Evolutionary conservation across 176 grass and related monocot genomes (phyloP).

Genomic region (Tillandsia fasciculata): DNA sequence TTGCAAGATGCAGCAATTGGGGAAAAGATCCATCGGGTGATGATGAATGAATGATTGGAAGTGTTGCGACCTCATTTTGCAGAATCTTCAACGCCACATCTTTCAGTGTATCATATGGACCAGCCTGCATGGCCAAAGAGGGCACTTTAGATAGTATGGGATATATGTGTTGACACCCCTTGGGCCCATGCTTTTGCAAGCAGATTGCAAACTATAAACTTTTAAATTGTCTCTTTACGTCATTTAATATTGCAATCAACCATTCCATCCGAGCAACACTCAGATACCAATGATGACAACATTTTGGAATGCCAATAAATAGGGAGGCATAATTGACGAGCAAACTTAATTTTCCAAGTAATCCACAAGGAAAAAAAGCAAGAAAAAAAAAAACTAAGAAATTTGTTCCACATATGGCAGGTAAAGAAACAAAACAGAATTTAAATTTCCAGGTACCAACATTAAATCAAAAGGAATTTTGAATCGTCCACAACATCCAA

Average conservation of each 20-base stretch:
- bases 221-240: too few species aligned
- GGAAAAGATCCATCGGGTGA: conserved; percentile 89
- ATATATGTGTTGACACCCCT: too few species aligned
- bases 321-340: neutral
- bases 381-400: neutral
- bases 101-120: conserved; percentile 77
- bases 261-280: too few species aligned
- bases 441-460: neutral
- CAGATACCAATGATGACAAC: neutral
- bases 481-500: too few species aligned
- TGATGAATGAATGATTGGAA: conserved; percentile 73
- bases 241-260: too few species aligned
- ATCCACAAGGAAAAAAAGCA: too few species aligned
- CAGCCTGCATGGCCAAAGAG: conserved; percentile 28
- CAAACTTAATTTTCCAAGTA: neutral
- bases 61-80: conserved; percentile 63
- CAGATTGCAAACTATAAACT: too few species aligned
- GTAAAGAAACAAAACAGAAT: neutral
- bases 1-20: conserved; percentile 87
- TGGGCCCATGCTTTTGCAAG: too few species aligned
- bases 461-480: too few species aligned
- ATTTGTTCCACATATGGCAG: neutral
- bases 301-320: conserved; percentile 1
- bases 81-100: conserved; percentile 84
- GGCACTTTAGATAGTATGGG: neutral